These are phyloP conservation scores for Solanum megistacrolobum DNA, from an alignment of 257 asterid species.

Conservation along the genomic window DNA sequence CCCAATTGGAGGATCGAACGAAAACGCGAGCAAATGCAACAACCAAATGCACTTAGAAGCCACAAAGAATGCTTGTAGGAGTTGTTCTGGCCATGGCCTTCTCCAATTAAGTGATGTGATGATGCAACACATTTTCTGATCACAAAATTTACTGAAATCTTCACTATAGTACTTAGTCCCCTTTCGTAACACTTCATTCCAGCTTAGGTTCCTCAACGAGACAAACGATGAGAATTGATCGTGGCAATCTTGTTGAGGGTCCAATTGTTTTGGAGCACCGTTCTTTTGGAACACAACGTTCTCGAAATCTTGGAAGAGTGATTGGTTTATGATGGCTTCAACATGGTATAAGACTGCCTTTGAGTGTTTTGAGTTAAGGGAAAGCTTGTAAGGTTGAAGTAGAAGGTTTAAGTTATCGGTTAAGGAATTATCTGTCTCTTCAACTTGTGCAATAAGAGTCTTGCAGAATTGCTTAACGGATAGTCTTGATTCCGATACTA, in stretches of 20 bases:
- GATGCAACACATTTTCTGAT: slow-evolving; percentile 76
- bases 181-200: slow-evolving; percentile 79
- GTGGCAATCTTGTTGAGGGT: slow-evolving; percentile 55
- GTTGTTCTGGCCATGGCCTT: slow-evolving; percentile 87
- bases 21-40: slow-evolving; percentile 81
- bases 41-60: slow-evolving; percentile 90
- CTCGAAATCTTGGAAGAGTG: slow-evolving; percentile 78
- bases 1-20: slow-evolving; percentile 48
- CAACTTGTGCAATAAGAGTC: slow-evolving; percentile 37
- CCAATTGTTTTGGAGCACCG: slow-evolving; percentile 51
- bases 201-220: slow-evolving; percentile 63
- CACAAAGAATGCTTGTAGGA: slow-evolving; percentile 76
- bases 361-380: slow-evolving; percentile 48
- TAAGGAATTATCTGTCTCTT: slow-evolving; percentile 35
- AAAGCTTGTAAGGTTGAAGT: slow-evolving; percentile 61
- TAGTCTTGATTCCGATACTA: slow-evolving; percentile 71
- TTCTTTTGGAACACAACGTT: slow-evolving; percentile 66
- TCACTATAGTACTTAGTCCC: slow-evolving; percentile 90
- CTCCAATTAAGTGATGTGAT: slow-evolving; percentile 53
- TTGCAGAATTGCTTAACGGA: slow-evolving; percentile 87
- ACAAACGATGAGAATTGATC: slow-evolving; percentile 63
- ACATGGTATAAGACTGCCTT: slow-evolving; percentile 48
- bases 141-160: slow-evolving; percentile 82
- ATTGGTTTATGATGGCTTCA: slow-evolving; percentile 72
- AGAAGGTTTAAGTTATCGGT: slow-evolving; percentile 43